A percentile compares a stretch with the other conserved stretches of the same genome.
phyloP scores from a whole-genome alignment of 768 basidiomycete genomes.

The Russula griseocarnosa region DNA sequence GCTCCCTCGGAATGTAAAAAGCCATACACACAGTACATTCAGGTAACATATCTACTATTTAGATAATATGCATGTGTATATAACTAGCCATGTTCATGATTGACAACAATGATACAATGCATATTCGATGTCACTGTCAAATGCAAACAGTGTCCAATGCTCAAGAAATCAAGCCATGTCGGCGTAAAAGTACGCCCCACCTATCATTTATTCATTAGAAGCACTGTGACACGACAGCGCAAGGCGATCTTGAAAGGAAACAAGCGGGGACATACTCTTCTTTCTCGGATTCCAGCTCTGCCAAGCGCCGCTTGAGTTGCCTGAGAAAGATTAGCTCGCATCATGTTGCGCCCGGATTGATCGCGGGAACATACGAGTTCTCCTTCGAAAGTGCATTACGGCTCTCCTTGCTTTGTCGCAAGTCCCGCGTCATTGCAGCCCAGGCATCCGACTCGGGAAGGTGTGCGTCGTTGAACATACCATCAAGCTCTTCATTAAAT shows the following conservation, averaged over 20 bases:
- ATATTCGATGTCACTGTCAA: conserved; percentile 2
- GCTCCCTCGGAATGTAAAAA: not conserved
- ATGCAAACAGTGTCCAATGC: not conserved
- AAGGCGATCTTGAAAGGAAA: conserved; percentile 6
- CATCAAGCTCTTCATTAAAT: conserved; percentile 91
- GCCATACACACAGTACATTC: conserved; percentile 12
- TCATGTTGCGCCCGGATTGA: not conserved
- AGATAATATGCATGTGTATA: conserved; percentile 23
- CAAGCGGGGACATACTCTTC: conserved; percentile 61
- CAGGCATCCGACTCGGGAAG: conserved; percentile 83
- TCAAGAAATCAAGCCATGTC: conserved; percentile 44
- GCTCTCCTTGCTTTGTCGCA: conserved; percentile 68
- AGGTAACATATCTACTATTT: conserved; percentile 28
- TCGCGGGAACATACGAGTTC: conserved; percentile 59
- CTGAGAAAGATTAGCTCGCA: conserved; percentile 38
- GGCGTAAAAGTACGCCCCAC: conserved; percentile 60
- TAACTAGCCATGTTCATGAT: conserved; percentile 18
- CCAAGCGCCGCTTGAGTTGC: conserved; percentile 62
- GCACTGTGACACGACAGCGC: not conserved
- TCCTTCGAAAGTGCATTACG: conserved; percentile 72
- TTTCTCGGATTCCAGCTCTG: conserved; percentile 67
- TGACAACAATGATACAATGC: conserved; percentile 20
- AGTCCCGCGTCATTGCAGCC: conserved; percentile 68
- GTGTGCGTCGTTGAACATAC: conserved; percentile 81
- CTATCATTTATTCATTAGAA: conserved; percentile 36